Evolutionary conservation across 305 asterid genomes (phyloP).

Genomic region (Plantago lanceolata): DNA sequence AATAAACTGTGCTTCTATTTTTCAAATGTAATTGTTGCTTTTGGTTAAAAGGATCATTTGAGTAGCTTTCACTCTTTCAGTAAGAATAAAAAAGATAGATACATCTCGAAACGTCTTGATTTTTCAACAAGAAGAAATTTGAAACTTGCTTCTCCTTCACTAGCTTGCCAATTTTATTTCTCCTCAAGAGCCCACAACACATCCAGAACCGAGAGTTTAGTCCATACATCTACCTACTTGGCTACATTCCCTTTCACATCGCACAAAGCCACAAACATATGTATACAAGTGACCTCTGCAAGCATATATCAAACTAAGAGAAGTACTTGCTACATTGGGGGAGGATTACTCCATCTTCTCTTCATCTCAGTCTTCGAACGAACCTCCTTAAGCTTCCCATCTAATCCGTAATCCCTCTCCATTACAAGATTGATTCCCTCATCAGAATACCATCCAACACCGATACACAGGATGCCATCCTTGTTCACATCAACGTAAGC

Average conservation of each 20-base stretch:
- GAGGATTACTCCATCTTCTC: slow-evolving; percentile 92
- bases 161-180: too few relatives aligned
- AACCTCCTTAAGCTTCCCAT: slow-evolving; percentile 91
- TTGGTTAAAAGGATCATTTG: neutral
- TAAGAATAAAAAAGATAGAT: too few relatives aligned
- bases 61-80: too few relatives aligned
- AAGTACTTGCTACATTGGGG: slow-evolving; percentile 50
- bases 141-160: too few relatives aligned
- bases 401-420: slow-evolving; percentile 92
- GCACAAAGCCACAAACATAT: neutral
- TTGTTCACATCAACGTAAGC: slow-evolving; percentile 80
- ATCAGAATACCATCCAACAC: slow-evolving; percentile 91
- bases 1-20: slow-evolving; percentile 2
- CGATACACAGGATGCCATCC: slow-evolving; percentile 81
- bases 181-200: neutral
- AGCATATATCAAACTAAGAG: neutral
- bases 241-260: neutral
- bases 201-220: too few relatives aligned
- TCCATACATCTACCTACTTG: neutral
- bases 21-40: neutral
- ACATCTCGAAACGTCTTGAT: too few relatives aligned
- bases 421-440: slow-evolving; percentile 90
- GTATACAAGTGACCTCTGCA: neutral
- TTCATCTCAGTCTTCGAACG: slow-evolving; percentile 86
- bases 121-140: neutral